These are phyloP conservation scores for Brassica nigra DNA, from an alignment of 345 rosid species.

Conservation along the genomic window DNA sequence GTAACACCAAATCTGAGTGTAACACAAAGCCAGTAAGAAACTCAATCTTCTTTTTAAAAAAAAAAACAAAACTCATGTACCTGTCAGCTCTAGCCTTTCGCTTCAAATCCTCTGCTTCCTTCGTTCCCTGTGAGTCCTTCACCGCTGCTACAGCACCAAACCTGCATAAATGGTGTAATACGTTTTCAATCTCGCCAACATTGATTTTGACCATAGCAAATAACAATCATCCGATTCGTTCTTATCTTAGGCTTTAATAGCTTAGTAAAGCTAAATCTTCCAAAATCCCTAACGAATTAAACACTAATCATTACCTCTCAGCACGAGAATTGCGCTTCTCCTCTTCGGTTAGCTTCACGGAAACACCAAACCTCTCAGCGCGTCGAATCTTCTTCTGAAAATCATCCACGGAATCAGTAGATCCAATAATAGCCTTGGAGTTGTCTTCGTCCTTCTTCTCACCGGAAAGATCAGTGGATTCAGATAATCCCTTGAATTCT, in stretches of 20 bases:
- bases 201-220: too few relatives aligned
- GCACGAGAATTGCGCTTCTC: conserved; percentile 95
- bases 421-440: conserved; percentile 35
- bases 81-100: conserved; percentile 96
- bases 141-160: conserved; percentile 58
- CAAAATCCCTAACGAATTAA: too few relatives aligned
- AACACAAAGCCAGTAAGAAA: background rate
- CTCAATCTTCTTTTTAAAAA: background rate
- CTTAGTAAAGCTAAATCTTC: too few relatives aligned
- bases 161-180: conserved; percentile 44
- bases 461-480: conserved; percentile 5
- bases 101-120: conserved; percentile 75
- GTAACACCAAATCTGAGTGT: conserved; percentile 68
- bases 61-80: conserved; percentile 36
- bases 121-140: conserved; percentile 47
- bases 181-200: background rate
- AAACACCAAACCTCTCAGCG: conserved; percentile 89
- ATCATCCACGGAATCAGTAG: conserved; percentile 42
- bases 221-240: too few relatives aligned
- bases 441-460: conserved; percentile 43
- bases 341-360: conserved; percentile 70
- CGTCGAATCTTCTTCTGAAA: conserved; percentile 81
- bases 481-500: conserved; percentile 15
- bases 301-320: conserved; percentile 51
- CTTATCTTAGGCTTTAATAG: too few relatives aligned